Evolutionary conservation across 2,329 filamentous ascomycete genomes (phyloP).

Genomic region (Cytospora schulzeri): DNA sequence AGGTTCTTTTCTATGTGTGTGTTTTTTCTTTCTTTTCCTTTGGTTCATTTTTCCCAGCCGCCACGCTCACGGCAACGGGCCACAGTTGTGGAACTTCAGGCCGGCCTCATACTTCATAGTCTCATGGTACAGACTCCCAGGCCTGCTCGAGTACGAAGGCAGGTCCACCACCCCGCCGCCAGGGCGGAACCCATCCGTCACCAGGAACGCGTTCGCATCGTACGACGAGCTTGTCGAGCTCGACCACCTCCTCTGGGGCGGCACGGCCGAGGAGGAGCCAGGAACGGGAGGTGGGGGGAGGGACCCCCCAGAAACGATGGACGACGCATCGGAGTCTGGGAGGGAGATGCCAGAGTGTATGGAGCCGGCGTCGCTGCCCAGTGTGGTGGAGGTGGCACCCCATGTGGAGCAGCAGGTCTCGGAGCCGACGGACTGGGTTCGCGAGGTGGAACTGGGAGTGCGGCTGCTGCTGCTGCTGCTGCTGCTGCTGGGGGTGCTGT

Average conservation of each 20-base stretch:
- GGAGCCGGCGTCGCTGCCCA: constrained; percentile 22
- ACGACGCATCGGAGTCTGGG: constrained; percentile 7
- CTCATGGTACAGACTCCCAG: constrained; percentile 27
- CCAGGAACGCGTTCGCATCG: constrained; percentile 21
- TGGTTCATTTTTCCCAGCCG: neutral
- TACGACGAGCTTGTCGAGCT: constrained; percentile 28
- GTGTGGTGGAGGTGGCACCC: constrained; percentile 16
- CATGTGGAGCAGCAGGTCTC: constrained; percentile 9
- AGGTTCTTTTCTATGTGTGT: no score
- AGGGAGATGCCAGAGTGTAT: constrained; percentile 16
- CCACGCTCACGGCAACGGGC: constrained; percentile 11
- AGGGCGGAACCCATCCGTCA: constrained; percentile 23
- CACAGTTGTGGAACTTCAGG: constrained; percentile 5
- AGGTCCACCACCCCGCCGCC: neutral
- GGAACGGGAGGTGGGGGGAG: constrained; percentile 14
- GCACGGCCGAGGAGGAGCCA: neutral
- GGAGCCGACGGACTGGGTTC: neutral
- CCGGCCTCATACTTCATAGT: constrained; percentile 25
- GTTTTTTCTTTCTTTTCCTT: no score
- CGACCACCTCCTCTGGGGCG: constrained; percentile 25
- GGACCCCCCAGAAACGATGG: constrained; percentile 6
- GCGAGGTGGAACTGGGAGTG: constrained; percentile 7
- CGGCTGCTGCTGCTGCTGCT: constrained; percentile 2
- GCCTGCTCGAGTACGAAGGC: constrained; percentile 21
- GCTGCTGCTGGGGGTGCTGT: constrained; percentile 3